A percentile compares a stretch with the other conserved stretches of the same genome.
Evolutionary conservation across 805 yeast genomes (phyloP).

Genomic region (Sugiyamaella americana): DNA sequence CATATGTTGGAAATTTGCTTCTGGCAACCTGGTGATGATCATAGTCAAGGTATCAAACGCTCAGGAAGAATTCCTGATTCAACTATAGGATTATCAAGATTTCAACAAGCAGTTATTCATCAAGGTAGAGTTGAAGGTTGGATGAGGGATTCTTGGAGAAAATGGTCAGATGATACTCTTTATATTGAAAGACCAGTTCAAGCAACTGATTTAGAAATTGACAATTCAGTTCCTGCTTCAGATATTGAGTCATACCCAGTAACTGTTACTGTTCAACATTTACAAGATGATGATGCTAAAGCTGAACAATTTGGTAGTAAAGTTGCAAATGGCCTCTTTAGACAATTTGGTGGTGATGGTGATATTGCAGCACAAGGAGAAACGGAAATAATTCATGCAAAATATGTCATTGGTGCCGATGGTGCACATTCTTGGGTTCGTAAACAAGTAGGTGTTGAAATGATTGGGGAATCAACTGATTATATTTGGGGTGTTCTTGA

Average conservation of each 20-base stretch:
- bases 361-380: slow-evolving; percentile 10
- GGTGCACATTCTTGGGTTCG: slow-evolving; percentile 35
- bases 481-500: slow-evolving; percentile 36
- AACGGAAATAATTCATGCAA: slow-evolving; percentile 27
- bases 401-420: slow-evolving; percentile 33
- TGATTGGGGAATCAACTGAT: slow-evolving; percentile 35
- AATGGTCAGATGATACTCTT: slow-evolving; percentile 18
- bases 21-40: slow-evolving; percentile 28
- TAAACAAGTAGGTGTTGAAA: slow-evolving; percentile 29
- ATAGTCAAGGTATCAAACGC: slow-evolving; percentile 21
- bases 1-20: slow-evolving; percentile 30
- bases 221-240: slow-evolving; percentile 15
- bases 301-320: slow-evolving; percentile 18
- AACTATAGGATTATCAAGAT: slow-evolving; percentile 25
- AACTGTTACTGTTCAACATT: slow-evolving; percentile 22
- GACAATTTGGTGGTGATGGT: slow-evolving; percentile 27
- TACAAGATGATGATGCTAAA: slow-evolving; percentile 20
- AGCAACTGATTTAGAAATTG: slow-evolving; percentile 11
- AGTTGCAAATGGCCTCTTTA: slow-evolving; percentile 28
- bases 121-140: slow-evolving; percentile 32
- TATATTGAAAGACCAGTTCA: slow-evolving; percentile 16
- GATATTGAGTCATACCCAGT: slow-evolving; percentile 22
- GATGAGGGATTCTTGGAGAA: slow-evolving; percentile 26
- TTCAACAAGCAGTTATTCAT: slow-evolving; percentile 30
- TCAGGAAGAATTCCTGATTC: slow-evolving; percentile 29